phyloP scores from a whole-genome alignment of 1,284 basidiomycete genomes.

The Naganishia cerealis region DNA sequence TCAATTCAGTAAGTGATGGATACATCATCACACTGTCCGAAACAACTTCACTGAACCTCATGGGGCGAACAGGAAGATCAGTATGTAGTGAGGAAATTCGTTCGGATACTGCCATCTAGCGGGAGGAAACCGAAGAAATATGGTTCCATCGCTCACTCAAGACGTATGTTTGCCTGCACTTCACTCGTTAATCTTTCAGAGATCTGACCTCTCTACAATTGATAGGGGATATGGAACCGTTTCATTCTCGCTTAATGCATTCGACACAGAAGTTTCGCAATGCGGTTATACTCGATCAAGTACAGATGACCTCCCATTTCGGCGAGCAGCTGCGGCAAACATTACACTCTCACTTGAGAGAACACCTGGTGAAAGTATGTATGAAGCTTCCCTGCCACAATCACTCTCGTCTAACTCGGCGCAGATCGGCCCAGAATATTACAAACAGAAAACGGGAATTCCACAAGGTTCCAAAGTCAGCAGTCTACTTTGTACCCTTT shows the following conservation, averaged over 20 bases:
- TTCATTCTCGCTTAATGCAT: conserved; percentile 21
- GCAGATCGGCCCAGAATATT: conserved; percentile 71
- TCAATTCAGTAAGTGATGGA: conserved; percentile 66
- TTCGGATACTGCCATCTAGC: conserved; percentile 60
- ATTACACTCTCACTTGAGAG: neutral
- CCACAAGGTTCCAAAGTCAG: conserved; percentile 94
- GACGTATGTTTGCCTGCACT: conserved; percentile 56
- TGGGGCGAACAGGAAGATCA: conserved; percentile 7
- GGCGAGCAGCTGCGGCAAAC: conserved; percentile 19
- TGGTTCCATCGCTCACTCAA: conserved; percentile 65
- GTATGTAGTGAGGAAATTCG: conserved; percentile 57
- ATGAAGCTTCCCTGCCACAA: neutral
- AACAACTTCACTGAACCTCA: neutral
- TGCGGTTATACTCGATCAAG: conserved; percentile 82
- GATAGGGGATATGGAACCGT: conserved; percentile 5
- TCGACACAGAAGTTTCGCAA: conserved; percentile 63
- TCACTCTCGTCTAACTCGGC: neutral
- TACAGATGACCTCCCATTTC: conserved; percentile 45
- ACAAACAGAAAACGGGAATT: conserved; percentile 84
- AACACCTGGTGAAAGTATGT: conserved; percentile 22
- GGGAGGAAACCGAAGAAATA: conserved; percentile 63
- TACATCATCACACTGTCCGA: neutral
- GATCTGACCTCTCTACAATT: conserved; percentile 57
- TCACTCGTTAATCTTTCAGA: conserved; percentile 51
- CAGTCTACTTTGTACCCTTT: conserved; percentile 83